phyloP scores from a whole-genome alignment of 2,329 filamentous ascomycete species.

The Colletotrichum tamarilloi region DNA sequence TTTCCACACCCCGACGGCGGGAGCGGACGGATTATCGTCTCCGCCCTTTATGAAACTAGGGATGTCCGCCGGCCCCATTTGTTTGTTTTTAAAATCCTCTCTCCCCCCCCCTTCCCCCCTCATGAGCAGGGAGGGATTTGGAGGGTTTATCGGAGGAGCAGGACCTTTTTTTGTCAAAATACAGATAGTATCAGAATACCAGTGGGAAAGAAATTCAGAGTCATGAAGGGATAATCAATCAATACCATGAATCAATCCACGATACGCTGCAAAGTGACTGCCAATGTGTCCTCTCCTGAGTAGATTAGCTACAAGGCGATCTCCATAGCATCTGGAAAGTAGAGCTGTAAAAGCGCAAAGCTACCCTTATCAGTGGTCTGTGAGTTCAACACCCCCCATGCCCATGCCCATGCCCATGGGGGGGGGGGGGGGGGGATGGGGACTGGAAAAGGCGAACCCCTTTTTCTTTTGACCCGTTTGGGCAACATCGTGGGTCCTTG shows the following conservation, averaged over 20 bases:
- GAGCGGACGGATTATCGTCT: conserved; percentile 12
- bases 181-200: conserved; percentile 15
- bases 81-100: not conserved
- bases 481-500: conserved; percentile 2
- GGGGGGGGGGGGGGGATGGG: too few relatives aligned
- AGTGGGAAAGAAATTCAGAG: conserved; percentile 8
- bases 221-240: not conserved
- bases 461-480: not conserved
- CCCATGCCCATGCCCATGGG: too few relatives aligned
- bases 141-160: not conserved
- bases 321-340: not conserved
- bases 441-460: not conserved
- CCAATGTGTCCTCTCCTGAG: not conserved
- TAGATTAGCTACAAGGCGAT: not conserved
- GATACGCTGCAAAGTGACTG: not conserved
- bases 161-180: conserved; percentile 2
- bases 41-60: conserved; percentile 17
- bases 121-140: conserved; percentile 12
- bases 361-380: not conserved
- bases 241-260: not conserved
- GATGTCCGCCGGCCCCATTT: not conserved
- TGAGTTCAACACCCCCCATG: not conserved
- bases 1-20: not conserved
- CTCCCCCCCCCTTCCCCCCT: too few relatives aligned
- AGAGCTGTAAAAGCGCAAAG: too few relatives aligned